Conservation (phyloP, 2,329 filamentous ascomycete genomes). For the Ophiocordyceps australis region DNA sequence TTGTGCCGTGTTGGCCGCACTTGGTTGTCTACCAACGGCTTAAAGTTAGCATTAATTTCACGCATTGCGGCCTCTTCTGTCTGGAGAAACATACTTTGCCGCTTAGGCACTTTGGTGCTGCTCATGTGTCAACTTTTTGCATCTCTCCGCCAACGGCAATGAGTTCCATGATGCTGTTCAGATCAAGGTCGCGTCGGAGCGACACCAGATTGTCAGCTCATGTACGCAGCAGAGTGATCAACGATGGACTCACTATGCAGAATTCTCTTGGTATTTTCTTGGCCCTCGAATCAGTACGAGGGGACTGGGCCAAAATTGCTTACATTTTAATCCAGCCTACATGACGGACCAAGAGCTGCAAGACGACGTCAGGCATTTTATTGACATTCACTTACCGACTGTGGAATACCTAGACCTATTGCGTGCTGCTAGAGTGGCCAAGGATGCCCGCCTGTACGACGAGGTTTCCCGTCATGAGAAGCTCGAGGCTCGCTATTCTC, state of each 20-base stretch:
- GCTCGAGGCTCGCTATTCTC: conserved; percentile 4
- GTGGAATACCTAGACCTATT: conserved; percentile 13
- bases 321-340: conserved; percentile 9
- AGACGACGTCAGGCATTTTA: conserved; percentile 15
- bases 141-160: too few species aligned
- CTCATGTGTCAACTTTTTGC: too few species aligned
- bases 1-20: too few species aligned
- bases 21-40: too few species aligned
- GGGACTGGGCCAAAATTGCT: not conserved
- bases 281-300: not conserved
- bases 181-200: not conserved
- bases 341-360: conserved; percentile 18
- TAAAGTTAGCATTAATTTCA: too few species aligned
- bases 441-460: conserved; percentile 19
- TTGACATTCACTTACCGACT: conserved; percentile 8
- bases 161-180: not conserved
- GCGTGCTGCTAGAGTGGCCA: conserved; percentile 20
- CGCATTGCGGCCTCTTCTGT: too few species aligned
- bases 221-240: conserved; percentile 10
- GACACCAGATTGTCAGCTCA: conserved; percentile 7
- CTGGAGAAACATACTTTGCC: too few species aligned
- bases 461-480: conserved; percentile 11
- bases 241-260: conserved; percentile 16
- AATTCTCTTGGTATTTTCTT: conserved; percentile 13
- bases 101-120: too few species aligned